Evolutionary conservation across 352 stramenopile species (phyloP).

Genomic region (Phytophthora sp.): DNA sequence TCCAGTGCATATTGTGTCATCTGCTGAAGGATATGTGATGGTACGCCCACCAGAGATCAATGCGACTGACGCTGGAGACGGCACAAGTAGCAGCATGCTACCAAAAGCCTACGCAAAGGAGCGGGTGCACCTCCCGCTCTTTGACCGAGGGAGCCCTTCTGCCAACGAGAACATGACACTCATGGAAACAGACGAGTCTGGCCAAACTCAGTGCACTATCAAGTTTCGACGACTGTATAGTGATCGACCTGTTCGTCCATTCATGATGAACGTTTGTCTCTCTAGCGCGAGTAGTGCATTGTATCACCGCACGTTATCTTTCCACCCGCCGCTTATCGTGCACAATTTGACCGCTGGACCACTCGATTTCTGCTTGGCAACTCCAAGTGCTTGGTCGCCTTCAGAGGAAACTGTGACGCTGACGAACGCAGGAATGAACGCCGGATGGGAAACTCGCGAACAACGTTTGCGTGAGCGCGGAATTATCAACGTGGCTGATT

Average conservation of each 20-base stretch:
- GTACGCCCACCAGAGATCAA: constrained; percentile 73
- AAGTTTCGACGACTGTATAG: constrained; percentile 83
- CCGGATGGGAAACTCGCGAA: constrained; percentile 77
- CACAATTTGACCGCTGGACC: constrained; percentile 78
- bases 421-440: constrained; percentile 44
- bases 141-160: constrained; percentile 52
- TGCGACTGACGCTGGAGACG: constrained; percentile 23
- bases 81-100: constrained; percentile 21
- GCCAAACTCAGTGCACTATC: constrained; percentile 51
- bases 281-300: constrained; percentile 59
- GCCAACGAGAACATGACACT: constrained; percentile 37
- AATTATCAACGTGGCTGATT: constrained; percentile 80
- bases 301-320: constrained; percentile 79
- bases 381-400: constrained; percentile 75
- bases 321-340: constrained; percentile 79
- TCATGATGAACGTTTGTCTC: constrained; percentile 78
- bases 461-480: constrained; percentile 80
- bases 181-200: constrained; percentile 43
- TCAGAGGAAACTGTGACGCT: constrained; percentile 45
- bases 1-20: constrained; percentile 75
- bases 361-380: constrained; percentile 77
- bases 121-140: constrained; percentile 69
- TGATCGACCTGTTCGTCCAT: constrained; percentile 78
- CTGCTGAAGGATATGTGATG: constrained; percentile 75
- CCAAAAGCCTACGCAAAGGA: constrained; percentile 82